Conservation (phyloP, 345 rosid genomes). For the Capsella bursapastoris region DNA sequence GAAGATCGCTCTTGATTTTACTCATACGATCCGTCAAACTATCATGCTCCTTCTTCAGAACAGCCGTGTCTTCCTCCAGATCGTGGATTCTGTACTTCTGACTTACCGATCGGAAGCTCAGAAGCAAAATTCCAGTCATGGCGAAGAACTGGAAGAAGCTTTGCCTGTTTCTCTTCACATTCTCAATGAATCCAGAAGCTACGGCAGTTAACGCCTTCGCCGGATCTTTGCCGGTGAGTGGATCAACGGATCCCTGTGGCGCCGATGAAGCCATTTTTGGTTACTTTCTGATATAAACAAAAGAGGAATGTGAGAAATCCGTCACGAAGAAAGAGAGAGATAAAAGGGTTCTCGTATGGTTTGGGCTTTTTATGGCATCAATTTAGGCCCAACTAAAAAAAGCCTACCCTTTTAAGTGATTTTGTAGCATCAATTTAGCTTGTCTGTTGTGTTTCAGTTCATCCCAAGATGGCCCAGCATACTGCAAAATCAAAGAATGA, state of each 20-base stretch:
- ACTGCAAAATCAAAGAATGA: slow-evolving; percentile 53
- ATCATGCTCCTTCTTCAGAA: slow-evolving; percentile 67
- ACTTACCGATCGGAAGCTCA: slow-evolving; percentile 82
- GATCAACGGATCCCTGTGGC: slow-evolving; percentile 45
- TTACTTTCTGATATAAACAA: background rate
- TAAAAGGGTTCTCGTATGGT: background rate
- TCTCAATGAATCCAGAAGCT: slow-evolving; percentile 50
- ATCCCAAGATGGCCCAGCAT: slow-evolving; percentile 96
- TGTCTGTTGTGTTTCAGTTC: slow-evolving; percentile 97
- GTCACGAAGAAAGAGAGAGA: background rate
- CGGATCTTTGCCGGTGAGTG: slow-evolving; percentile 45
- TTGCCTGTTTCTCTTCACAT: slow-evolving; percentile 63
- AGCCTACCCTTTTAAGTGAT: too few species aligned
- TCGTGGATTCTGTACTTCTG: slow-evolving; percentile 83
- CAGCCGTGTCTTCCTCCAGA: slow-evolving; percentile 68
- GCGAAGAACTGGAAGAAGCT: slow-evolving; percentile 78
- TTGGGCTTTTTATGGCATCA: slow-evolving; percentile 7
- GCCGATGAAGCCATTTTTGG: slow-evolving; percentile 53
- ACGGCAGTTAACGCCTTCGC: slow-evolving; percentile 42
- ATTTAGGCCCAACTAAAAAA: slow-evolving; percentile 1
- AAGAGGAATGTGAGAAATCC: background rate
- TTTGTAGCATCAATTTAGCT: slow-evolving; percentile 38
- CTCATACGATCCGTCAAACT: slow-evolving; percentile 60
- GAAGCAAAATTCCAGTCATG: slow-evolving; percentile 76
- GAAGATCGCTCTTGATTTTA: slow-evolving; percentile 61